These are phyloP conservation scores for Fusarium buharicum DNA, from an alignment of 2,329 filamentous ascomycete genomes.

Conservation along the genomic window DNA sequence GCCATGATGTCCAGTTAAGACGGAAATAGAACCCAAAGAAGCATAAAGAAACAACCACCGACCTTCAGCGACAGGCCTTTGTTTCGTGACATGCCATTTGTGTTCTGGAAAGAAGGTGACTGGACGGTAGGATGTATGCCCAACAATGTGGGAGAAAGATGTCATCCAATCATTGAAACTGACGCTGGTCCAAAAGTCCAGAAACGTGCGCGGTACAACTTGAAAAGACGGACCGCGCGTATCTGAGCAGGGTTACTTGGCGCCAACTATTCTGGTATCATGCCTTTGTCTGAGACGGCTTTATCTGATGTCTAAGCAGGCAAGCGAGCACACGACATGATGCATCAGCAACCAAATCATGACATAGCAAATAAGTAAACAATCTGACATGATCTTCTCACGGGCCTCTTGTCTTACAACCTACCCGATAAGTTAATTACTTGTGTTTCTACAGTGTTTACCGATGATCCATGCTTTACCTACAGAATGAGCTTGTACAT, in stretches of 20 bases:
- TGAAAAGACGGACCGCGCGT: constrained; percentile 30
- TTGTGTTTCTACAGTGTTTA: constrained; percentile 25
- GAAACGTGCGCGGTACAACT: constrained; percentile 34
- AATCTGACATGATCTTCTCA: constrained; percentile 12
- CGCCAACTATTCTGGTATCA: constrained; percentile 35
- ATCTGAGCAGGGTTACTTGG: constrained; percentile 29
- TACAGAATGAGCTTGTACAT: constrained; percentile 1
- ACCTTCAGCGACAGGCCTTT: constrained; percentile 20
- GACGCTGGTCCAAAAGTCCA: constrained; percentile 32
- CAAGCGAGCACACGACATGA: constrained; percentile 1
- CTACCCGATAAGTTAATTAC: not conserved
- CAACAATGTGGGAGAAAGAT: constrained; percentile 7
- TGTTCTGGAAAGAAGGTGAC: constrained; percentile 4
- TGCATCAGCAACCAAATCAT: constrained; percentile 7
- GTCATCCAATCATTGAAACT: constrained; percentile 31
- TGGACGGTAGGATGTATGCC: constrained; percentile 17
- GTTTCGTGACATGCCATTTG: constrained; percentile 24
- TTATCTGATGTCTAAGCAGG: constrained; percentile 15
- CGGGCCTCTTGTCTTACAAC: constrained; percentile 10
- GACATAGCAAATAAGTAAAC: constrained; percentile 1
- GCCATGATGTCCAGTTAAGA: constrained; percentile 16
- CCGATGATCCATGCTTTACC: constrained; percentile 13
- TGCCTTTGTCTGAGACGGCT: constrained; percentile 18
- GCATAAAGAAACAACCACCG: constrained; percentile 12
- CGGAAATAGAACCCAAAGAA: constrained; percentile 32